Percentiles rank a stretch among this genome's conserved stretches.
Conservation (phyloP, 345 rosid species). For the Cardiospermum halicacabum region DNA sequence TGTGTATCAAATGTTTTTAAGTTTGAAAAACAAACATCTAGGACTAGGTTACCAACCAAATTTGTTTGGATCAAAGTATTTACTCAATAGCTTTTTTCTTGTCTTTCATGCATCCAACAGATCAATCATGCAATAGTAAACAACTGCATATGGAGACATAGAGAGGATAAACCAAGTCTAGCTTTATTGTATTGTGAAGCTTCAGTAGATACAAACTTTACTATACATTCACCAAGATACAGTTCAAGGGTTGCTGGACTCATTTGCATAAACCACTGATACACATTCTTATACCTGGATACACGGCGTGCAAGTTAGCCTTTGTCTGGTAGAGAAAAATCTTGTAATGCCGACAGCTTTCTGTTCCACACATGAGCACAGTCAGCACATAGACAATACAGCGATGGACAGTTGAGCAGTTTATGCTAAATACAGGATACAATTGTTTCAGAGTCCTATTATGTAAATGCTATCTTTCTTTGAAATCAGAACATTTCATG, state of each 20-base stretch:
- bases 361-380: slow-evolving; percentile 13
- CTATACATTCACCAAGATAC: slow-evolving; percentile 18
- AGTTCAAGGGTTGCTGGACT: slow-evolving; percentile 23
- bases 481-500: neutral
- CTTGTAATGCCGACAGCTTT: slow-evolving; percentile 10
- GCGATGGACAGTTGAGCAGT: neutral
- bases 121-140: no score
- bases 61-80: no score
- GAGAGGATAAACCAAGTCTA: neutral
- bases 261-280: slow-evolving; percentile 8
- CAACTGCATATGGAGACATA: neutral
- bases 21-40: no score
- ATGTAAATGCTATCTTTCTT: neutral
- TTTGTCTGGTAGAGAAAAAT: slow-evolving; percentile 4
- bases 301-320: slow-evolving; percentile 9
- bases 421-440: neutral
- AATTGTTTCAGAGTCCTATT: no score
- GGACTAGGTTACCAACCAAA: no score
- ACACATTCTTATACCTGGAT: slow-evolving; percentile 19
- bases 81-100: no score
- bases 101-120: no score
- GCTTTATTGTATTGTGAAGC: slow-evolving; percentile 14
- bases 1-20: no score
- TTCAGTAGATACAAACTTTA: slow-evolving; percentile 11
- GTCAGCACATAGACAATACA: slow-evolving; percentile 2